Evolutionary conservation across 225 moss, liverwort and hornwort species (phyloP).

Genomic region (Polytrichum commune): DNA sequence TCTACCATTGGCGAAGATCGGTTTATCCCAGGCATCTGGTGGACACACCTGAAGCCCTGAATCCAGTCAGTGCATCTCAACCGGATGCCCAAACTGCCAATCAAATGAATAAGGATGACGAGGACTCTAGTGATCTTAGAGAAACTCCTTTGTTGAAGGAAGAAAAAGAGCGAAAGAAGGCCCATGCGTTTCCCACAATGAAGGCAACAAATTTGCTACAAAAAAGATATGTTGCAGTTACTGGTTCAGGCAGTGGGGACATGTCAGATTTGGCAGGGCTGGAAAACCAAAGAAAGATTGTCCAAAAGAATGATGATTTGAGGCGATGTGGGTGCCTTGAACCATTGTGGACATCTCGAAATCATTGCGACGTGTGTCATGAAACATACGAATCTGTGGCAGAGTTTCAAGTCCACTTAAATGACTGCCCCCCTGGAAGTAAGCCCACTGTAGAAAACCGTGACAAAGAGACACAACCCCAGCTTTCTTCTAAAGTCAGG

Average conservation of each 20-base stretch:
- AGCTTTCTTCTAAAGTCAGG: constrained; percentile 35
- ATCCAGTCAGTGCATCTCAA: constrained; percentile 16
- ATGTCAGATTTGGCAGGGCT: constrained; percentile 10
- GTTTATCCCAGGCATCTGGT: constrained; percentile 38
- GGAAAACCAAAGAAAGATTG: constrained; percentile 24
- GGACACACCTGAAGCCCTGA: constrained; percentile 27
- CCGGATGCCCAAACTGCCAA: constrained; percentile 7
- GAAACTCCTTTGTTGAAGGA: constrained; percentile 12
- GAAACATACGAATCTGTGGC: constrained; percentile 61
- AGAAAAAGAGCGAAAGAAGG: constrained; percentile 14
- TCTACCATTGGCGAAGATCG: constrained; percentile 74
- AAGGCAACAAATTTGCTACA: constrained; percentile 66
- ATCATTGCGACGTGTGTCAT: constrained; percentile 75
- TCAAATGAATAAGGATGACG: not conserved
- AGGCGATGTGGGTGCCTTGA: constrained; percentile 82
- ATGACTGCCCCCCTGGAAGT: constrained; percentile 40
- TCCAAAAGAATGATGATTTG: constrained; percentile 30
- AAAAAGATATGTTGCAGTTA: constrained; percentile 50
- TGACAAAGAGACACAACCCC: constrained; percentile 29
- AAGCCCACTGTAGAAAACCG: constrained; percentile 28
- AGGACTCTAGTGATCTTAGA: constrained; percentile 3
- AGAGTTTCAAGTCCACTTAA: constrained; percentile 65
- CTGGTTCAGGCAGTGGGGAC: constrained; percentile 20
- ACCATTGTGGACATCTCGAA: constrained; percentile 70
- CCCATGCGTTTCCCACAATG: constrained; percentile 30